These are phyloP conservation scores for Chrysophaeum taylorii DNA, from an alignment of 352 stramenopile genomes.

Conservation along the genomic window DNA sequence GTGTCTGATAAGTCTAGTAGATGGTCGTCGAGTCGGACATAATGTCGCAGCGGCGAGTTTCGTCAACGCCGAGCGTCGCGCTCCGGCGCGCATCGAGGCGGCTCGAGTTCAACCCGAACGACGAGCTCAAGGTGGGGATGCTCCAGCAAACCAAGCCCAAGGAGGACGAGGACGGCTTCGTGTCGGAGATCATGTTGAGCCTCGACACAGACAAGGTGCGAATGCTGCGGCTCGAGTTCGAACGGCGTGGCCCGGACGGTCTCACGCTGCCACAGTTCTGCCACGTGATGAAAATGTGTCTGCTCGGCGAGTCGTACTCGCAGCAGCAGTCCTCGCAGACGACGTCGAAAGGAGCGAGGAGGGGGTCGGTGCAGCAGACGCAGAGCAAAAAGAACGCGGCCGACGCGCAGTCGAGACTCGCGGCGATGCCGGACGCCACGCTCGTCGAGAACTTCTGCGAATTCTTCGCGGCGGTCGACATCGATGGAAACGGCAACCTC, in stretches of 20 bases:
- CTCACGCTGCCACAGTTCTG: slow-evolving; percentile 68
- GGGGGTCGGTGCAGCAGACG: slow-evolving; percentile 53
- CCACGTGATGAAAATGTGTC: slow-evolving; percentile 58
- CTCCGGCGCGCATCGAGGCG: too few relatives aligned
- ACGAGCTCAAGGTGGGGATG: too few relatives aligned
- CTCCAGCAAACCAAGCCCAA: too few relatives aligned
- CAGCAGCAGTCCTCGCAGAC: not conserved
- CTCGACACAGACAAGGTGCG: slow-evolving; percentile 74
- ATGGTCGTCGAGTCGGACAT: too few relatives aligned
- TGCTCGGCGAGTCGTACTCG: slow-evolving; percentile 12
- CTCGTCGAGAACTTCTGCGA: slow-evolving; percentile 69
- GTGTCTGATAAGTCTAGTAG: too few relatives aligned
- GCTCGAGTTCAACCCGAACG: too few relatives aligned
- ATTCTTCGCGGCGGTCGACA: slow-evolving; percentile 76
- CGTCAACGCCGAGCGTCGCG: too few relatives aligned
- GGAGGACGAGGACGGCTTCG: slow-evolving; percentile 57
- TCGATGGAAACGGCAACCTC: slow-evolving; percentile 75
- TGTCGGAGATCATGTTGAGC: slow-evolving; percentile 81
- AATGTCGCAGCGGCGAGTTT: too few relatives aligned
- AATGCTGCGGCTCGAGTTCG: slow-evolving; percentile 63
- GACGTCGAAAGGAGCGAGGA: not conserved
- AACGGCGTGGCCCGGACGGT: slow-evolving; percentile 55
- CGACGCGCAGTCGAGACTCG: slow-evolving; percentile 49
- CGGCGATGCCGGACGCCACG: slow-evolving; percentile 53
- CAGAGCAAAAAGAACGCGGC: slow-evolving; percentile 36